Conservation (phyloP, 2,329 filamentous ascomycete genomes). For the Talaromyces pinophilus region DNA sequence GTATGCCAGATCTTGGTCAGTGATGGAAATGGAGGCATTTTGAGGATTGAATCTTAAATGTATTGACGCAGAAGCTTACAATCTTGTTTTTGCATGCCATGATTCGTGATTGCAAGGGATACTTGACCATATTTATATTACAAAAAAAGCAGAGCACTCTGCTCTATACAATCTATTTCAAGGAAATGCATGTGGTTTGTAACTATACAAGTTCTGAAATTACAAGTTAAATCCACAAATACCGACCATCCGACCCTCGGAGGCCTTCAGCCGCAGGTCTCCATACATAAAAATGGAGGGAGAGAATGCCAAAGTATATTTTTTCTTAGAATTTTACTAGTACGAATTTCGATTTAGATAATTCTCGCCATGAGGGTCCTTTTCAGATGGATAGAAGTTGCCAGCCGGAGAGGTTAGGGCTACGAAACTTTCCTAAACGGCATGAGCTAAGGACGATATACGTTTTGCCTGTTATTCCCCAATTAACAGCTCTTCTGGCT, state of each 20-base stretch:
- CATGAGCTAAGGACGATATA: not conserved
- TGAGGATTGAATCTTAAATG: not conserved
- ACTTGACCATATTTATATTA: not conserved
- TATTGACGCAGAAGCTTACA: not conserved
- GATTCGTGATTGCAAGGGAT: not conserved
- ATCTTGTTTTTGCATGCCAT: not conserved
- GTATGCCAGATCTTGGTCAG: slow-evolving; percentile 4
- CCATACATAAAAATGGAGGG: not conserved
- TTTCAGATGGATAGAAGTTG: not conserved
- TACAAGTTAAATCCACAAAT: not conserved
- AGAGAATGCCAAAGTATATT: not conserved
- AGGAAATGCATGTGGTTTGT: not conserved
- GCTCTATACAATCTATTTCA: not conserved
- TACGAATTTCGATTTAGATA: not conserved
- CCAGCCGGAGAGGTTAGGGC: not conserved
- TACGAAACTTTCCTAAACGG: not conserved
- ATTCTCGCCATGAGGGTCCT: not conserved
- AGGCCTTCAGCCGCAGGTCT: not conserved
- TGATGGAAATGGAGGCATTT: slow-evolving; percentile 3
- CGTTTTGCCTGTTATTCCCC: not conserved
- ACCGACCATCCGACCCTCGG: not conserved
- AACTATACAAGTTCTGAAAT: not conserved
- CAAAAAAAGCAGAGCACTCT: not conserved
- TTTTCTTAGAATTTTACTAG: not conserved
- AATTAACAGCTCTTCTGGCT: not conserved